Base-by-base conservation (phyloP, 495 filamentous ascomycete species). In the Talaromyces thailandensis region DNA sequence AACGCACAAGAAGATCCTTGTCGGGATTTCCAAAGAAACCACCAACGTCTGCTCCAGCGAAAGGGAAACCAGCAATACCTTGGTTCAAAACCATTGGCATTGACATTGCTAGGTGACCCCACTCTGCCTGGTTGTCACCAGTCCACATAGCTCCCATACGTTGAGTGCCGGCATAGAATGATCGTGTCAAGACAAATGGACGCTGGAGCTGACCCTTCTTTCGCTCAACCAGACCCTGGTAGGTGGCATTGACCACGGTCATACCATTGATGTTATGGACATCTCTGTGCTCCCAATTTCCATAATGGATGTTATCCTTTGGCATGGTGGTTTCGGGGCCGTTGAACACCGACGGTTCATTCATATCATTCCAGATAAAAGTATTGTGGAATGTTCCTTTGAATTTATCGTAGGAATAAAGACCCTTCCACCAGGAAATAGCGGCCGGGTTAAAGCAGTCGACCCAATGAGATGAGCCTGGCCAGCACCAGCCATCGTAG, bases 351-450 rank as follows among this genome's bases (percentile, higher is more conserved):
- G 94, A 97, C 0, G 94, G 94, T 76, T 98, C 94, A 68, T 97
- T 98, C 94, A 98, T 98, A 70, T 98, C 94, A 73, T 98, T 98
- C 94, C 94, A 98, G 70, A 98, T 87, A 77, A 91, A 96, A 4
- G 88, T 84, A 69, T 96, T 98, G 40, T 86, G 74, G 66, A 86
- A 80, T 4, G 91, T 87, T 55, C 90, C 91, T 70, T 89, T 89
- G 80, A 95, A 97, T 50, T 73, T 82, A 69, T 91, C 86, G 68
- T 92, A 96, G 64, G 89, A 88, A 81, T 95, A 96, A 7, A 97
- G 84, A 12, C 79, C 73, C 50, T 81, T 84, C 94, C 94, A 98
- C 95, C 95, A 98, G 56, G 86, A 82, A 56, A 85, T 82, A 26
- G 91, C 89, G 2, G 85, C 87, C 25, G 93, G 92, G 67, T 91